Evolutionary conservation across 768 basidiomycete genomes (phyloP).

Genomic region (Hericium erinaceus): DNA sequence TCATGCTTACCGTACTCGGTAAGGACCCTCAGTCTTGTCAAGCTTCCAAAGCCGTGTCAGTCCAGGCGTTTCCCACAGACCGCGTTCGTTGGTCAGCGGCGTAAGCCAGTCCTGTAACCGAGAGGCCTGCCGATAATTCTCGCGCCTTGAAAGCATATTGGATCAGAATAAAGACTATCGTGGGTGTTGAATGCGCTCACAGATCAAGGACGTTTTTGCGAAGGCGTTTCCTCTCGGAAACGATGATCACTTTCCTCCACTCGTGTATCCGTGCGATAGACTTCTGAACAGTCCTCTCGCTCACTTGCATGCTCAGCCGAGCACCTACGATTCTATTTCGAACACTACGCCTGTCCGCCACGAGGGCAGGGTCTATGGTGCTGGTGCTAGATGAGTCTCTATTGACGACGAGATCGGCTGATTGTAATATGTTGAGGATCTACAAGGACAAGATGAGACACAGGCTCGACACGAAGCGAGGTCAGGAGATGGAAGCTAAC

Average conservation of each 20-base stretch:
- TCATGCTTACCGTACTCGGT: slow-evolving; percentile 61
- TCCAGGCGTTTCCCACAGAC: slow-evolving; percentile 64
- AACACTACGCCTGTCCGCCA: slow-evolving; percentile 42
- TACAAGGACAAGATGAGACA: slow-evolving; percentile 15
- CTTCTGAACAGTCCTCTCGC: slow-evolving; percentile 54
- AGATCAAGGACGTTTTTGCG: slow-evolving; percentile 66
- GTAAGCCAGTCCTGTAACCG: slow-evolving; percentile 52
- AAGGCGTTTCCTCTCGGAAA: slow-evolving; percentile 62
- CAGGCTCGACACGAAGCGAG: not conserved
- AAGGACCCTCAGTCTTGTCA: slow-evolving; percentile 89
- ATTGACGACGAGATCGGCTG: slow-evolving; percentile 42
- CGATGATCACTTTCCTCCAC: slow-evolving; percentile 63
- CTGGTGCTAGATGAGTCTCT: slow-evolving; percentile 35
- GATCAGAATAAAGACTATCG: not conserved
- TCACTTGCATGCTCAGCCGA: slow-evolving; percentile 52
- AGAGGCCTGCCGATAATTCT: slow-evolving; percentile 63
- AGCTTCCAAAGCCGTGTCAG: slow-evolving; percentile 56
- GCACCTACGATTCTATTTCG: slow-evolving; percentile 46
- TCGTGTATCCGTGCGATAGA: slow-evolving; percentile 54
- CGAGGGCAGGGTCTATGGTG: slow-evolving; percentile 42
- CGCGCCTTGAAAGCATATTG: slow-evolving; percentile 42
- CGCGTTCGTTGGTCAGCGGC: slow-evolving; percentile 63
- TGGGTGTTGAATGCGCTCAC: slow-evolving; percentile 30
- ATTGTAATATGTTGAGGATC: slow-evolving; percentile 54
- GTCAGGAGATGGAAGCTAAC: slow-evolving; percentile 25